These are phyloP conservation scores for Ceratocystis cacaofunesta DNA, from an alignment of 2,329 filamentous ascomycete genomes.

Conservation along the genomic window DNA sequence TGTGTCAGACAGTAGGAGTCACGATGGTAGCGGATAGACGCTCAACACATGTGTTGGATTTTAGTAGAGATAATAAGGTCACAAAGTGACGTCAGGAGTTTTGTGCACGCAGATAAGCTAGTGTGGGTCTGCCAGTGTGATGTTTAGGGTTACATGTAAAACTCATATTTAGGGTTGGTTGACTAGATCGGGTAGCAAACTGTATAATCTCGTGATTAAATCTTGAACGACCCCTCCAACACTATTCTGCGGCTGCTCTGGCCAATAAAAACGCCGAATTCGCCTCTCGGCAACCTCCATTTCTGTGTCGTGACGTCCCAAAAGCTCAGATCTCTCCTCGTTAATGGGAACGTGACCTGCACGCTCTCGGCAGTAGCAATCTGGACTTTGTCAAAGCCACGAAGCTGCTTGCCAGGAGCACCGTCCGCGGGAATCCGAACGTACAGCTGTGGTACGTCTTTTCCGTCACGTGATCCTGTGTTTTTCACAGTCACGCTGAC, in stretches of 20 bases:
- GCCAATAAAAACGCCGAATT: conserved; percentile 33
- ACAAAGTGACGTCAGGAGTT: too few species aligned
- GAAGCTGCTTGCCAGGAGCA: conserved; percentile 42
- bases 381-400: conserved; percentile 49
- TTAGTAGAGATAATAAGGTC: too few species aligned
- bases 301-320: conserved; percentile 49
- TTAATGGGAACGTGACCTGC: conserved; percentile 38
- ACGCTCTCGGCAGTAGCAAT: conserved; percentile 32
- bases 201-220: conserved; percentile 20
- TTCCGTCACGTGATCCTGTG: conserved; percentile 28
- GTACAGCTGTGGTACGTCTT: conserved; percentile 37
- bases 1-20: too few species aligned
- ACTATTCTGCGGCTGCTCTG: conserved; percentile 33
- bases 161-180: background rate
- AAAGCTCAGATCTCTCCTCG: conserved; percentile 48
- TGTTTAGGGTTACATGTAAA: background rate
- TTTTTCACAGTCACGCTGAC: conserved; percentile 30
- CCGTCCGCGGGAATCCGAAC: conserved; percentile 28
- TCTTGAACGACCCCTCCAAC: conserved; percentile 26
- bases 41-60: too few species aligned
- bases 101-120: too few species aligned
- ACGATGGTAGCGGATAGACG: too few species aligned
- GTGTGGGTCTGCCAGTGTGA: too few species aligned
- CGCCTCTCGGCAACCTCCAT: conserved; percentile 39
- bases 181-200: too few species aligned